Evolutionary conservation across 2,329 filamentous ascomycete species (phyloP), one percentile per base, ranked within the genome.

Genomic region (Ophiostoma triangulosporum): DNA sequence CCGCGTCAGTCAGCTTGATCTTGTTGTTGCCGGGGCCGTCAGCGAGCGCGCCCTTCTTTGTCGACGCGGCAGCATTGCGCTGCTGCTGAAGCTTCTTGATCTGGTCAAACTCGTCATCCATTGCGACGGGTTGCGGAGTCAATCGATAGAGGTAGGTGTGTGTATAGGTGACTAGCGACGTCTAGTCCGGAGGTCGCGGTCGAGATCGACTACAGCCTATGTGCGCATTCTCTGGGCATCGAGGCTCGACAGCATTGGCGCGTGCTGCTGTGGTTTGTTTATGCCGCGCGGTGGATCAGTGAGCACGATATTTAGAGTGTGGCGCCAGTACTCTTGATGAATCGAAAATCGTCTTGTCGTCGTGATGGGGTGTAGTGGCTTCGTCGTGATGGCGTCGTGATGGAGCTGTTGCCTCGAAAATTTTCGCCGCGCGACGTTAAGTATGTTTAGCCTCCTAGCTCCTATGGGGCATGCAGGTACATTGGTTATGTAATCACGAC

Each of bases 51-150:
- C 85, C 83, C 74, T 90, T 90, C 75, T 88, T 93, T 59, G 75
- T 77, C 64, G 83, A 80, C 63, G 85, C 78, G 63, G 80, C 76
- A 68, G 85, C 84, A 70, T 95, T 95, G 68, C 90, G 88, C 84
- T 95, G 89, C 70, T 86, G 84, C 76, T 95, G 89, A 66, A 91
- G 84, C 75, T 83, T 85, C 71, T 83, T 83, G 70, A 95, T 86
- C 64, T 83, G 78, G 66, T 93, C 87, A 71, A 95, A 93, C 70
- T 94, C 88, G 70, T 40, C 17, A 27, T 38, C 33, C 40, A 33
- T 48, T 24, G 7, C 9, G 32, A 26, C 14, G 32, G n/a, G n/a
- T n/a, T n/a, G n/a, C n/a, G n/a, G n/a, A n/a, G 35, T 17, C 15
- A 17, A 27, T 33, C 35, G 22, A 12, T 17, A 6, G n/a, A 17